Evolutionary conservation across 495 filamentous ascomycete species (phyloP).

Genomic region (Penicillium ucsense): DNA sequence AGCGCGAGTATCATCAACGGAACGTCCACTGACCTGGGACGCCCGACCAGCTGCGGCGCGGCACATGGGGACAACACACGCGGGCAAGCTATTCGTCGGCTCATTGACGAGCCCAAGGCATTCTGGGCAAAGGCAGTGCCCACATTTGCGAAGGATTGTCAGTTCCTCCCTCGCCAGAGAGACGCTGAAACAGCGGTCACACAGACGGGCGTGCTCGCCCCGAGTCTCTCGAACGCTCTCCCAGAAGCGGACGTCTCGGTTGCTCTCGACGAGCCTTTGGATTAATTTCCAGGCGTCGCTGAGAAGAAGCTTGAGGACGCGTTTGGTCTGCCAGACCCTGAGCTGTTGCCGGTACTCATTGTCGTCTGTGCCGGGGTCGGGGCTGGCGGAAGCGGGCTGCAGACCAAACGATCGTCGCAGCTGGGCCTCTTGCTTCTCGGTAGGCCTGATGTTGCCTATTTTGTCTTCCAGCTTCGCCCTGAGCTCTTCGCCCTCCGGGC

Average conservation of each 20-base stretch:
- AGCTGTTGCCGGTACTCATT: neutral
- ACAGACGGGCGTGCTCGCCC: constrained; percentile 8
- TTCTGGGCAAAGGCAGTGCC: constrained; percentile 37
- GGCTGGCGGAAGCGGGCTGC: too few species aligned
- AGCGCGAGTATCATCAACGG: constrained; percentile 21
- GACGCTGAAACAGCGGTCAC: constrained; percentile 17
- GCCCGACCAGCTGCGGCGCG: constrained; percentile 15
- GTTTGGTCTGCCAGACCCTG: neutral
- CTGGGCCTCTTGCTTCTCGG: neutral
- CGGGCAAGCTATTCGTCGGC: constrained; percentile 1
- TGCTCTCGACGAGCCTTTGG: constrained; percentile 18
- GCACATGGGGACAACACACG: constrained; percentile 25
- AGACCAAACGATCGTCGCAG: neutral
- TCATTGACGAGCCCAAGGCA: constrained; percentile 15
- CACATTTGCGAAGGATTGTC: constrained; percentile 38
- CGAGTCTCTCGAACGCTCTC: constrained; percentile 15
- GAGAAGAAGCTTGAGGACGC: constrained; percentile 1
- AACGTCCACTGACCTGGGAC: constrained; percentile 26
- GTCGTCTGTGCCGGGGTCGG: neutral
- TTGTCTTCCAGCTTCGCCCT: neutral
- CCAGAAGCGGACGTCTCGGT: constrained; percentile 24
- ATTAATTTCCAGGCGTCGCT: neutral
- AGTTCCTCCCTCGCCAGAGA: constrained; percentile 5
- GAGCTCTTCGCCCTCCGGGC: neutral
- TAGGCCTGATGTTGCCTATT: neutral